Evolutionary conservation across 805 yeast species (phyloP).

Genomic region (Candida xiaguanensis): DNA sequence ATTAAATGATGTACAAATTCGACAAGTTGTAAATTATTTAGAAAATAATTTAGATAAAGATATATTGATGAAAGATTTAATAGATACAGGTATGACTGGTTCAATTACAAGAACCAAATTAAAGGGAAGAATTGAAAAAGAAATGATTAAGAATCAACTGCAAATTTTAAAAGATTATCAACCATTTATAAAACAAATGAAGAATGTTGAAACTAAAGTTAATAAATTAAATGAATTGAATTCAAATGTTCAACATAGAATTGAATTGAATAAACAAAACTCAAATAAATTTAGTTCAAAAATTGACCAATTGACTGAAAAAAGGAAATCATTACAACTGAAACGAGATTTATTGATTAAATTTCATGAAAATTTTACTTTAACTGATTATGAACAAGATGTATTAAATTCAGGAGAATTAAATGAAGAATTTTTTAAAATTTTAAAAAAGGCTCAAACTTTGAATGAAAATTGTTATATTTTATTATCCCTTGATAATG

Average conservation of each 20-base stretch:
- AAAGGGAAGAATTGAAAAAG: slow-evolving; percentile 57
- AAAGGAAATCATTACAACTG: slow-evolving; percentile 34
- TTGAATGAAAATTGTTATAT: slow-evolving; percentile 68
- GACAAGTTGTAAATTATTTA: slow-evolving; percentile 30
- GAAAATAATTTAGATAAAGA: slow-evolving; percentile 27
- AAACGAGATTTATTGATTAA: slow-evolving; percentile 51
- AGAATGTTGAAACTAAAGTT: slow-evolving; percentile 16
- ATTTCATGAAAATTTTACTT: slow-evolving; percentile 60
- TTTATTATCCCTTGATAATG: slow-evolving; percentile 66
- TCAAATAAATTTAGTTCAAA: slow-evolving; percentile 21
- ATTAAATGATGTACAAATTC: slow-evolving; percentile 34
- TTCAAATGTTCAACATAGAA: slow-evolving; percentile 38
- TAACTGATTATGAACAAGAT: slow-evolving; percentile 70
- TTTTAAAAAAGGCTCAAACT: slow-evolving; percentile 56
- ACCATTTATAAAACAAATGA: slow-evolving; percentile 26
- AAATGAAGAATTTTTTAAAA: slow-evolving; percentile 54
- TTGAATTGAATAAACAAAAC: slow-evolving; percentile 22
- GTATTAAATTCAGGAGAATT: slow-evolving; percentile 46
- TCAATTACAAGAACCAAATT: slow-evolving; percentile 58
- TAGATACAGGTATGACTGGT: slow-evolving; percentile 52
- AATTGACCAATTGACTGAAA: slow-evolving; percentile 23
- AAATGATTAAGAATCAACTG: slow-evolving; percentile 52
- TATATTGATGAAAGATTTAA: slow-evolving; percentile 26
- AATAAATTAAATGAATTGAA: slow-evolving; percentile 17
- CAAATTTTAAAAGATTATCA: slow-evolving; percentile 29